Base-by-base conservation (phyloP, 768 basidiomycete genomes). In the Gloeophyllum trabeum region DNA sequence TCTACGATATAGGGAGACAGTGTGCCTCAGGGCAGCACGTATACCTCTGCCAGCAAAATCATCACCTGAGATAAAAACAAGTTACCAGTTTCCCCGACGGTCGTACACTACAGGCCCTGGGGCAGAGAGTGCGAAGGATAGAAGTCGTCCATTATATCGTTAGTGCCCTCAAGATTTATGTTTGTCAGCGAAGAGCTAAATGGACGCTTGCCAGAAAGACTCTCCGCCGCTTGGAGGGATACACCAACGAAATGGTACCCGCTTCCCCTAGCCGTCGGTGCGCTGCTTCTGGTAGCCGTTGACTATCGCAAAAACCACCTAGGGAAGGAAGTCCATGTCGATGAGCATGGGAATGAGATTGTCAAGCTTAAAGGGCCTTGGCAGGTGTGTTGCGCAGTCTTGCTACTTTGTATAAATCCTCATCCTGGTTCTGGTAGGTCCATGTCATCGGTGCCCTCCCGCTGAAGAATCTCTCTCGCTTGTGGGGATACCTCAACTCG, bases 211-310 rank as follows among this genome's bases (percentile, higher is more conserved):
- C 21, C 58, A 81, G 84, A 73, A 34, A 76, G 70, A 55, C 60
- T 93, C 5, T 66, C 83, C 22, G 70, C 73, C 46, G 86, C 88
- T 21, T 91, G 88, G 88, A 79, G 72, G 4, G 67, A 80, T 53
- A 92, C 93, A 0, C 89, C 90, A 0, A 92, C 86, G 25, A 87
- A 80, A 61, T 98, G 93, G 93, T 94, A 93, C 51, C 93, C 93
- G 6, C 73, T 97, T 35, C 92, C 92, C 13, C 62, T 94, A 43
- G 89, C 88, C 7, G 82, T 92, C 22, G 91, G 91, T 26, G 90
- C 89, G 2, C 68, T 91, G n/a, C 73, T 94, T 23, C 80, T 94
- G 24, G 76, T 88, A 48, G 71, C 74, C 39, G 65, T 90, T 10
- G 81, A 87, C 53, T 89, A 81, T 54, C 71, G 83, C 42, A 79